Percentiles rank a stretch among this genome's conserved stretches.
These are phyloP conservation scores for Citropsis articulata DNA, from an alignment of 345 rosid species.

Conservation along the genomic window DNA sequence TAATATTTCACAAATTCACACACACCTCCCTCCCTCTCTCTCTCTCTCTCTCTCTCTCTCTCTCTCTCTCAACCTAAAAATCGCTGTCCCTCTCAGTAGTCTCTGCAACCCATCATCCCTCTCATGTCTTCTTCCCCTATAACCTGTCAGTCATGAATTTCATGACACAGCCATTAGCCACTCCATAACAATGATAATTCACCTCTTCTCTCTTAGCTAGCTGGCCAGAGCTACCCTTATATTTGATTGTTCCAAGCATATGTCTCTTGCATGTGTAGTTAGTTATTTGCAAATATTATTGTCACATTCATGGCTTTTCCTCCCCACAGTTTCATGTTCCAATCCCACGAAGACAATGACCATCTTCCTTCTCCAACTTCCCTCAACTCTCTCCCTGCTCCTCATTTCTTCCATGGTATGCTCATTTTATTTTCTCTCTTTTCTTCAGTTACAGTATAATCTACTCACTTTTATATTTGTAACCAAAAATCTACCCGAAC, in stretches of 20 bases:
- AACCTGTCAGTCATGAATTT: constrained; percentile 29
- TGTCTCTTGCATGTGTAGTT: background rate
- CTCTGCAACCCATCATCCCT: constrained; percentile 33
- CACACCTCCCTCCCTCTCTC: constrained; percentile 27
- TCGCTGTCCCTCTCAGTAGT: constrained; percentile 32
- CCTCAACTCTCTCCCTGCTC: constrained; percentile 54
- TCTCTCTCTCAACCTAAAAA: constrained; percentile 21
- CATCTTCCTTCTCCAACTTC: constrained; percentile 60
- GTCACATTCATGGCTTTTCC: constrained; percentile 58
- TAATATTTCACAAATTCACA: constrained; percentile 25
- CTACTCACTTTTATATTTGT: no score
- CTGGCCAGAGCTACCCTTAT: background rate
- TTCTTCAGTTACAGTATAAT: background rate
- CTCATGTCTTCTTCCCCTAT: constrained; percentile 31
- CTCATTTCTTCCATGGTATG: constrained; percentile 66
- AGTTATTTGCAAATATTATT: background rate
- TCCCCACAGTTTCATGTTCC: constrained; percentile 67
- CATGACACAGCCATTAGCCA: constrained; percentile 21
- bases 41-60: constrained; percentile 17
- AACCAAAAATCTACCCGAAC: background rate
- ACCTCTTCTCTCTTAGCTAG: background rate
- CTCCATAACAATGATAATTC: background rate
- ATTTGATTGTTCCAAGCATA: background rate
- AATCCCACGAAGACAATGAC: constrained; percentile 53
- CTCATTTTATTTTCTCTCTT: background rate